phyloP scores from a whole-genome alignment of 805 yeast genomes.

The Ogataea henricii region DNA sequence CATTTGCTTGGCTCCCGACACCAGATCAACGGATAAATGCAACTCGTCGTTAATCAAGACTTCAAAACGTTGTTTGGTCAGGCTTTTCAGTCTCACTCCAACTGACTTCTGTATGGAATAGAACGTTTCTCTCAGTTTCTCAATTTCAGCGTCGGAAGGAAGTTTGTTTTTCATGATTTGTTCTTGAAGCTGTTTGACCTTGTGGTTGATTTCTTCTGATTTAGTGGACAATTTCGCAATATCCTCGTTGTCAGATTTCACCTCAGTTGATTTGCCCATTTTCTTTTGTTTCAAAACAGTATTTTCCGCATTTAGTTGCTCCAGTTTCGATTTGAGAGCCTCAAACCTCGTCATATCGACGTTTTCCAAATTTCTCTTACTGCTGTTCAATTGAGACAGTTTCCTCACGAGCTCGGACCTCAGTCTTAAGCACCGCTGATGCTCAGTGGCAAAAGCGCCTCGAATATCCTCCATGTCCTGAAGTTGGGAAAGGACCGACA shows the following conservation, averaged over 20 bases:
- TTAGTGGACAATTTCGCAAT: conserved; percentile 6
- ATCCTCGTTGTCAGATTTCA: not conserved
- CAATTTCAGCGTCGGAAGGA: conserved; percentile 24
- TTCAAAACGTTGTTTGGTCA: conserved; percentile 7
- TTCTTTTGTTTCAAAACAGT: not conserved
- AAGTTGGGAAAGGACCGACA: conserved; percentile 23
- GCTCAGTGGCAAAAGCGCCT: conserved; percentile 23
- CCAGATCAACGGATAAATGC: conserved; percentile 8
- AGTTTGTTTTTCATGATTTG: conserved; percentile 12
- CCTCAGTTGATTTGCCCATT: not conserved
- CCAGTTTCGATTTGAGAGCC: conserved; percentile 6
- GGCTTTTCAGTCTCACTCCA: conserved; percentile 13
- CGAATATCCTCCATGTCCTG: conserved; percentile 28
- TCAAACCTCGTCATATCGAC: conserved; percentile 14
- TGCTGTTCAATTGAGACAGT: conserved; percentile 17
- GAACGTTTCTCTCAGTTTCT: conserved; percentile 14
- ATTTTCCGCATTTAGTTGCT: not conserved
- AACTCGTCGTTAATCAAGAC: conserved; percentile 11
- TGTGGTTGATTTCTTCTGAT: conserved; percentile 1
- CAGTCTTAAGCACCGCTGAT: conserved; percentile 26
- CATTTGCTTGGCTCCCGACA: conserved; percentile 5
- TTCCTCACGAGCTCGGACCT: conserved; percentile 23
- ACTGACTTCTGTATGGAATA: conserved; percentile 12
- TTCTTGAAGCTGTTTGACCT: conserved; percentile 5
- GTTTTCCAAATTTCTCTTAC: conserved; percentile 10